phyloP scores from a whole-genome alignment of 352 stramenopile genomes.

The Pythium aphanidermatum region DNA sequence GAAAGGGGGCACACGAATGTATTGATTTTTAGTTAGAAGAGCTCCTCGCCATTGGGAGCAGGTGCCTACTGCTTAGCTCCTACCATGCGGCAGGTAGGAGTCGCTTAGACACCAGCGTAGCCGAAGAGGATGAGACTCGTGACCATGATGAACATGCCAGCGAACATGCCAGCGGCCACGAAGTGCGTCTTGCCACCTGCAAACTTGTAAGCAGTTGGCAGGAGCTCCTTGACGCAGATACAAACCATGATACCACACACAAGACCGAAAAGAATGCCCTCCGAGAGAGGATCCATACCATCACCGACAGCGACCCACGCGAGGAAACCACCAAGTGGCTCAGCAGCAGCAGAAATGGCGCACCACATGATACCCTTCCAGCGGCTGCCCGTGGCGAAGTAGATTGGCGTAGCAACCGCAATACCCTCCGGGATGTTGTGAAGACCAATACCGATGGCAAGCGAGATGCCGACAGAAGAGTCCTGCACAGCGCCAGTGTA shows the following conservation, averaged over 20 bases:
- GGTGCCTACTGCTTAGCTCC: background rate
- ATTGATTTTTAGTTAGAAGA: background rate
- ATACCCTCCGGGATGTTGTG: conserved; percentile 98
- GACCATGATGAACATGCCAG: conserved; percentile 85
- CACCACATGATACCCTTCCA: conserved; percentile 94
- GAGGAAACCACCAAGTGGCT: conserved; percentile 81
- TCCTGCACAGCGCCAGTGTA: conserved; percentile 90
- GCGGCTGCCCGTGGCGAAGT: conserved; percentile 94
- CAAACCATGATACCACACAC: conserved; percentile 90
- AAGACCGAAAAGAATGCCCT: conserved; percentile 83
- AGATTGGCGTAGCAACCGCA: conserved; percentile 94
- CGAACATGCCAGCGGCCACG: conserved; percentile 74
- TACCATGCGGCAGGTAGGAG: background rate
- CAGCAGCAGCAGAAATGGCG: conserved; percentile 74
- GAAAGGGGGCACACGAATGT: background rate
- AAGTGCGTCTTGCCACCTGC: conserved; percentile 78
- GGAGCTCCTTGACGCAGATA: conserved; percentile 77
- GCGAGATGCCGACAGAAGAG: conserved; percentile 83
- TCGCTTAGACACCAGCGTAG: conserved; percentile 45
- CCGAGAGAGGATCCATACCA: conserved; percentile 38
- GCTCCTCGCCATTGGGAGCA: background rate
- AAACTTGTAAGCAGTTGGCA: conserved; percentile 91
- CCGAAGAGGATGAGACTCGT: conserved; percentile 85
- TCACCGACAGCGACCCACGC: conserved; percentile 72
- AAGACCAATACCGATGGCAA: conserved; percentile 93